Evolutionary conservation across 768 basidiomycete species (phyloP).

Genomic region (Boletus edulis): DNA sequence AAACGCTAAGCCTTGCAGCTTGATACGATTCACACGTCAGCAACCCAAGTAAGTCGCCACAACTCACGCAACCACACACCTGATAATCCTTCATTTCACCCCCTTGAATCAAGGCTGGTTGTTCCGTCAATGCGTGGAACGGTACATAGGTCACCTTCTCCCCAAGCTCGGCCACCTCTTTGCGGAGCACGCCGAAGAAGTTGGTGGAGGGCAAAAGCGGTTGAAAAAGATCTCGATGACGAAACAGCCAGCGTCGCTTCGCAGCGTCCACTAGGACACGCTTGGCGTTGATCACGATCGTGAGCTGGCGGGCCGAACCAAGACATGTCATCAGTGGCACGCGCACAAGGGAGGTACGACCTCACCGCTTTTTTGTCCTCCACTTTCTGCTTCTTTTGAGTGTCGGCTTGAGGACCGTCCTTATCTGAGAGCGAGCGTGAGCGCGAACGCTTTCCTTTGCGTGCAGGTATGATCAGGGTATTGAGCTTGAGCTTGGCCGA

Average conservation of each 20-base stretch:
- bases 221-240: conserved; percentile 43
- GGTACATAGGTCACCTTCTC: conserved; percentile 33
- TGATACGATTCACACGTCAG: not conserved
- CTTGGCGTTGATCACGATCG: conserved; percentile 36
- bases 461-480: conserved; percentile 12
- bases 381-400: conserved; percentile 31
- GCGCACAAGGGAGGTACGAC: not conserved
- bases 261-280: conserved; percentile 40
- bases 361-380: conserved; percentile 43
- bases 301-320: conserved; percentile 33
- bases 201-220: conserved; percentile 44
- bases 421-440: conserved; percentile 3
- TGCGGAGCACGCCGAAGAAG: conserved; percentile 38
- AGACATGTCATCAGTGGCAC: not conserved
- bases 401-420: not conserved
- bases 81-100: conserved; percentile 76
- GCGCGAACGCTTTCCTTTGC: conserved; percentile 19
- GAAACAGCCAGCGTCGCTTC: conserved; percentile 44
- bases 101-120: conserved; percentile 49
- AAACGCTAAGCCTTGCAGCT: conserved; percentile 64
- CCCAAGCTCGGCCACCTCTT: conserved; percentile 29
- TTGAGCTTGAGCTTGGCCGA: not conserved
- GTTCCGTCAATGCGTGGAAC: conserved; percentile 39
- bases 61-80: conserved; percentile 29
- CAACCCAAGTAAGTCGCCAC: not conserved